Base-by-base conservation (phyloP, 2,329 filamentous ascomycete species). In the Arthrobotrys pseudoclavata region DNA sequence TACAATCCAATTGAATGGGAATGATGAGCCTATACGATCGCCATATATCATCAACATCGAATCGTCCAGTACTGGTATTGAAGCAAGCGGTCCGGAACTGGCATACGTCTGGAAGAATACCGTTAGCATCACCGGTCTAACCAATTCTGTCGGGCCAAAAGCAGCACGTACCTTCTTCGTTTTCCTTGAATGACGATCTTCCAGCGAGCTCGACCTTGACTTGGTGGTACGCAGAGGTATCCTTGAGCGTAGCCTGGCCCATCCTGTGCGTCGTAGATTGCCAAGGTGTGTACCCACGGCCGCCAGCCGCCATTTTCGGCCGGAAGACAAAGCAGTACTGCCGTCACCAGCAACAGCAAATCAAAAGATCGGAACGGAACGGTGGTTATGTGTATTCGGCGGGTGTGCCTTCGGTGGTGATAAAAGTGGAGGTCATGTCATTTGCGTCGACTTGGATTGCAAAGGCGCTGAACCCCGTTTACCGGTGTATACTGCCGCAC, bases 1-100 rank as follows among this genome's bases (percentile, higher is more conserved):
- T 71, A 77, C 1, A 77, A 40, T 50, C 67, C 67, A 45, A 77
- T 71, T 12, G 66, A 10, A 34, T 77, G 61, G 13, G 47, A 62
- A 15, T n/a, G 53, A 52, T 67, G 45, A n/a, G 48, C 13, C 63
- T 69, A 57, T 45, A 31, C 9, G n/a, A 68, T 47, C 31, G 24
- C 34, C 24, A 47, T 60, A 63, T 20, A 45, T 20, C 9, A n/a
- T 63, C 55, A 63, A 50, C 29, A 31, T 18, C 40, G n/a, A 15
- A 37, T 40, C 1, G n/a, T 61, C 34, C 13, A 26, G 12, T 37
- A n/a, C n/a, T 6, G 15, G 20, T n/a, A 15, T 24, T 22, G 18
- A 22, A 42, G 20, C 5, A 4, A n/a, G 4, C 18, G 62, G 18
- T n/a, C 3, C 4, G 18, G 22, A 42, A 42, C 55, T 48, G 20